phyloP scores from a whole-genome alignment of 208 protist species.

The Leishmania lainsoni region DNA sequence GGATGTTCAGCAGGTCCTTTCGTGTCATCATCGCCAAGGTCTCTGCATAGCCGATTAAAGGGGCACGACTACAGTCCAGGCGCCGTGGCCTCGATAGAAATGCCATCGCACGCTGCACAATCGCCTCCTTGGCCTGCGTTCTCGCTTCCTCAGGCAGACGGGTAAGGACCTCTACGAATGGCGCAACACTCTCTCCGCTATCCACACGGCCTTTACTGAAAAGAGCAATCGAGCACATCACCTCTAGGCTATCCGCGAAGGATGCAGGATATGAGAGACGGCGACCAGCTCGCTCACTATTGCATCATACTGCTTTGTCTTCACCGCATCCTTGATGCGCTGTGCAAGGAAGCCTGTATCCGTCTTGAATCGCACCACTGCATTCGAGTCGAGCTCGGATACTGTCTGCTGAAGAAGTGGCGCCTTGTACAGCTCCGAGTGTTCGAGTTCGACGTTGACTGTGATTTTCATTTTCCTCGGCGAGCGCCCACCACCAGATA shows the following conservation, averaged over 20 bases:
- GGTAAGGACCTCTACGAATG: slow-evolving; percentile 63
- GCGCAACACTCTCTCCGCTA: slow-evolving; percentile 53
- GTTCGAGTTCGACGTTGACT: slow-evolving; percentile 73
- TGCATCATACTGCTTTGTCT: slow-evolving; percentile 48
- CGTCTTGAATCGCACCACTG: slow-evolving; percentile 52
- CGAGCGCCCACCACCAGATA: slow-evolving; percentile 13
- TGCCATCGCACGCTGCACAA: slow-evolving; percentile 71
- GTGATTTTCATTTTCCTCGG: slow-evolving; percentile 70
- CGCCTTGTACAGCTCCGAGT: slow-evolving; percentile 59
- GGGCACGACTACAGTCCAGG: slow-evolving; percentile 71
- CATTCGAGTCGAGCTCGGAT: slow-evolving; percentile 38
- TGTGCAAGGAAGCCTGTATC: slow-evolving; percentile 60
- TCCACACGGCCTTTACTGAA: slow-evolving; percentile 74
- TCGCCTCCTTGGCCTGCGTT: slow-evolving; percentile 52
- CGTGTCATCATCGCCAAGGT: slow-evolving; percentile 73
- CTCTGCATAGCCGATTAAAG: slow-evolving; percentile 83
- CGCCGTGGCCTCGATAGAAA: slow-evolving; percentile 72
- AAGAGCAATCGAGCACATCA: slow-evolving; percentile 62
- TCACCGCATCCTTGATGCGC: slow-evolving; percentile 62
- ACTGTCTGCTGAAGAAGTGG: slow-evolving; percentile 54
- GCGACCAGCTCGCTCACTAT: slow-evolving; percentile 62
- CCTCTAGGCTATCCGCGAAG: slow-evolving; percentile 61
- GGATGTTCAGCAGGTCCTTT: slow-evolving; percentile 67
- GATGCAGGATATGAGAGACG: slow-evolving; percentile 52
- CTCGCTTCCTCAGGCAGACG: slow-evolving; percentile 52